Conservation (phyloP, 495 filamentous ascomycete species). For the Podospora anserina region DNA sequence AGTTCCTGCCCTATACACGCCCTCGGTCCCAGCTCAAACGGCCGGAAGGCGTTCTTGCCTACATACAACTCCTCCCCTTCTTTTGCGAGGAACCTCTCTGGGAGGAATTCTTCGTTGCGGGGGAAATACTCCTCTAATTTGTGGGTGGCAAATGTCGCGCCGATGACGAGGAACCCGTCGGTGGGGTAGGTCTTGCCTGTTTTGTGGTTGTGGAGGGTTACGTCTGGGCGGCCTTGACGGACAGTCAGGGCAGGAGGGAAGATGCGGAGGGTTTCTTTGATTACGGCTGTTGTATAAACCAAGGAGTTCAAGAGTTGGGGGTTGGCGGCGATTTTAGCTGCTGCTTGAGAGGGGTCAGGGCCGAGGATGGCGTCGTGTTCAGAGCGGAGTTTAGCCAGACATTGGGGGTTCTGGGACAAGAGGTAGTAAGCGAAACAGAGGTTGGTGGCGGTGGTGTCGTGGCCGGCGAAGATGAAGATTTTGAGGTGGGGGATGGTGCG, state of each 20-base stretch:
- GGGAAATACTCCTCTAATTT: background rate
- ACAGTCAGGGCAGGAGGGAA: background rate
- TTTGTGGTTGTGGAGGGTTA: background rate
- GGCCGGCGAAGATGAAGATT: slow-evolving; percentile 43
- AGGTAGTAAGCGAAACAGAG: slow-evolving; percentile 39
- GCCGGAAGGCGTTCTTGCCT: slow-evolving; percentile 29
- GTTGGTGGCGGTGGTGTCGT: slow-evolving; percentile 41
- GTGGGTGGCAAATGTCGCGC: background rate
- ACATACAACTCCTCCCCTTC: background rate
- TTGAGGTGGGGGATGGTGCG: slow-evolving; percentile 29
- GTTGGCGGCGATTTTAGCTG: slow-evolving; percentile 25
- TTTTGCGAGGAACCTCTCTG: background rate
- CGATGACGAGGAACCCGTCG: background rate
- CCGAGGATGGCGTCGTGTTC: slow-evolving; percentile 45
- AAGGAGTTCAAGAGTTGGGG: slow-evolving; percentile 37
- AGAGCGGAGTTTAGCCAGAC: slow-evolving; percentile 31
- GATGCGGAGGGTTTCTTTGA: slow-evolving; percentile 9
- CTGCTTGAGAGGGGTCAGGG: slow-evolving; percentile 24
- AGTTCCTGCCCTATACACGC: slow-evolving; percentile 38
- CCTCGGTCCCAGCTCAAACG: slow-evolving; percentile 44
- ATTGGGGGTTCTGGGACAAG: slow-evolving; percentile 37
- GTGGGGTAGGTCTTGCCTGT: background rate
- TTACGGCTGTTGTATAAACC: slow-evolving; percentile 1
- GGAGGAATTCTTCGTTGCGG: background rate
- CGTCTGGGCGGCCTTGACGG: background rate